A percentile compares a stretch with the other conserved stretches of the same genome.
Conservation (phyloP, 257 asterid genomes). For the Solanum raphanifolium region DNA sequence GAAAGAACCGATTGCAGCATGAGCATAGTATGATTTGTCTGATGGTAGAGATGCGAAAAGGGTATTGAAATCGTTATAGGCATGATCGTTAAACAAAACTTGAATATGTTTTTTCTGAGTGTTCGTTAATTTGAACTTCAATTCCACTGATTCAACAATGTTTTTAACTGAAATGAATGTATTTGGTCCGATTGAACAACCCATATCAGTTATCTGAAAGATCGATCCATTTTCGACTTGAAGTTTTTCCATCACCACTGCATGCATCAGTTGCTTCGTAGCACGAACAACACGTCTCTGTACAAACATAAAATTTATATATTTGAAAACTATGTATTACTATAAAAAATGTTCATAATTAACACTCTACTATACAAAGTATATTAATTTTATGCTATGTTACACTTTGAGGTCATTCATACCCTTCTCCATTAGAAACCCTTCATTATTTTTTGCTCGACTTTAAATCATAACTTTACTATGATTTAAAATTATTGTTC, state of each 20-base stretch:
- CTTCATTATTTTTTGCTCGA: no score
- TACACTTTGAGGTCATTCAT: no score
- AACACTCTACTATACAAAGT: no score
- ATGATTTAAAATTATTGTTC: no score
- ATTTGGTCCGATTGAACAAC: conserved; percentile 43
- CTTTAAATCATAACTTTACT: no score
- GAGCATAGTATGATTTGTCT: background rate
- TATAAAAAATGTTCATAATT: no score
- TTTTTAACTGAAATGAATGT: conserved; percentile 25
- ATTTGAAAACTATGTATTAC: no score
- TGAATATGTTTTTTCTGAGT: conserved; percentile 2
- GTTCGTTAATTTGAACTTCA: background rate
- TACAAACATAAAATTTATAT: background rate
- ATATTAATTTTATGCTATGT: no score
- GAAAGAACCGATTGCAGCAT: no score
- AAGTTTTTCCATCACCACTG: background rate
- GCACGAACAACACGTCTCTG: conserved; percentile 10
- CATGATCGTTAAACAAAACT: conserved; percentile 22
- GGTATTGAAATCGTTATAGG: conserved; percentile 35
- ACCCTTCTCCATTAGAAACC: no score
- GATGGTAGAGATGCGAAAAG: conserved; percentile 18
- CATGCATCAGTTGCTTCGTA: background rate
- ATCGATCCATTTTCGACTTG: background rate
- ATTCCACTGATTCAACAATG: conserved; percentile 16
- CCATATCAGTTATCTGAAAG: conserved; percentile 30